These are phyloP conservation scores for Picea engelmannii DNA, from an alignment of 83 land plant species.

Conservation along the genomic window DNA sequence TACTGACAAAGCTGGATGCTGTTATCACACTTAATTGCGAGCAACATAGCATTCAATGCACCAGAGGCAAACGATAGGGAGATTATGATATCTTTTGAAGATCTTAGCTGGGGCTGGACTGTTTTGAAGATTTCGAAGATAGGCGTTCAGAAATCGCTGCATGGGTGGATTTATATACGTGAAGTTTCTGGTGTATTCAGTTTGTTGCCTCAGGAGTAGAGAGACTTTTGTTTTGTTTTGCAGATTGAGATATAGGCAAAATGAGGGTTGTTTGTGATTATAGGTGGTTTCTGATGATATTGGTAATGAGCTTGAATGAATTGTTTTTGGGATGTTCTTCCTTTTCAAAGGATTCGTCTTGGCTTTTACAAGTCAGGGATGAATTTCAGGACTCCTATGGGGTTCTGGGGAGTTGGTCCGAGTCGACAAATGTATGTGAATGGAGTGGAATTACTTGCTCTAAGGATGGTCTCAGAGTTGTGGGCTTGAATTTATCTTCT, in stretches of 20 bases:
- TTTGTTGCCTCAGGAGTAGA: too few relatives aligned
- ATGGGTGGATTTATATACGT: neutral
- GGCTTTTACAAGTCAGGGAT: slow-evolving; percentile 7
- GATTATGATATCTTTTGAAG: too few relatives aligned
- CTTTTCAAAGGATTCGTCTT: neutral
- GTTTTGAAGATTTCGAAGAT: neutral
- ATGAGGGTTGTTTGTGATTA: neutral
- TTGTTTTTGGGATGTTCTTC: neutral
- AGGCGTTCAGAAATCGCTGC: neutral
- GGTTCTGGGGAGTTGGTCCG: neutral
- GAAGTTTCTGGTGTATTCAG: neutral
- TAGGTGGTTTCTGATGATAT: neutral
- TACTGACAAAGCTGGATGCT: neutral
- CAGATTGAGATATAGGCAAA: neutral
- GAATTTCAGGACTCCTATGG: neutral
- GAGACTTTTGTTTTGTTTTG: too few relatives aligned
- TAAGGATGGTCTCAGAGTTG: slow-evolving; percentile 13
- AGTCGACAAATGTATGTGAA: neutral
- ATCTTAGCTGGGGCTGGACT: neutral
- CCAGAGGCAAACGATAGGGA: too few relatives aligned
- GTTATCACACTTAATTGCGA: neutral
- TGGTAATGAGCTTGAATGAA: neutral
- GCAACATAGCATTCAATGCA: neutral
- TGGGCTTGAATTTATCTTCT: slow-evolving; percentile 48
- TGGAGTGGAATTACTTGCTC: slow-evolving; percentile 17